Base-by-base conservation (phyloP, 805 yeast genomes). In the Candida namnaoensis region DNA sequence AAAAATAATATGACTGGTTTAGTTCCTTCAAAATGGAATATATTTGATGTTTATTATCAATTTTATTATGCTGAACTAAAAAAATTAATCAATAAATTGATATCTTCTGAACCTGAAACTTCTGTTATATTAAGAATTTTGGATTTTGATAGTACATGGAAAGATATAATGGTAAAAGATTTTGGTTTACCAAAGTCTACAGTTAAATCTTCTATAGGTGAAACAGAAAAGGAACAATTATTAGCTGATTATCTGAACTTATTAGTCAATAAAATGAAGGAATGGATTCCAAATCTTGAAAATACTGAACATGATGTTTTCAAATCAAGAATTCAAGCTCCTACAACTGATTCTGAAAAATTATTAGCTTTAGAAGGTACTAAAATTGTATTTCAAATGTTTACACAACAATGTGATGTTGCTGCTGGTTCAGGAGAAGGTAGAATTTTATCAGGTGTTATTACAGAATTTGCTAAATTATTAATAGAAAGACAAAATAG, bases 361-460 rank as follows among this genome's bases (percentile, higher is more conserved):
- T 66, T 74, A 13, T 69, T 69, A 39, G 87, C 81, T 25, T 64
- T 88, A 42, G 87, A 87, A 42, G 93, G 88, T 42, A 83, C 88
- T 41, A 82, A 79, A 45, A 80, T 83, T 5, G 80, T 88, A 27
- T 80, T 85, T 57, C 78, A 84, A 46, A 82, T 88, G 81, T 76
- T 88, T 44, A 80, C 82, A n/a, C 95, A 88, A 55, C 95, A 88
- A 58, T 81, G 87, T 13, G 95, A 84, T 46, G 90, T 84, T 7
- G 93, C 95, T 0, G 85, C 88, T 0, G 90, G 82, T 30, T 78
- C 91, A 4, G 86, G 87, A 4, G 88, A 85, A 59, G 87, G 88
- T 7, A 74, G 80, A 47, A 83, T 88, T 26, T 66, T 88, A 32
- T 79, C 80, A 11, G 93, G 91, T 24, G 93, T 87, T 11, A 76